phyloP scores from a whole-genome alignment of 2,329 filamentous ascomycete genomes.

The Cladosporium cucumerinum region DNA sequence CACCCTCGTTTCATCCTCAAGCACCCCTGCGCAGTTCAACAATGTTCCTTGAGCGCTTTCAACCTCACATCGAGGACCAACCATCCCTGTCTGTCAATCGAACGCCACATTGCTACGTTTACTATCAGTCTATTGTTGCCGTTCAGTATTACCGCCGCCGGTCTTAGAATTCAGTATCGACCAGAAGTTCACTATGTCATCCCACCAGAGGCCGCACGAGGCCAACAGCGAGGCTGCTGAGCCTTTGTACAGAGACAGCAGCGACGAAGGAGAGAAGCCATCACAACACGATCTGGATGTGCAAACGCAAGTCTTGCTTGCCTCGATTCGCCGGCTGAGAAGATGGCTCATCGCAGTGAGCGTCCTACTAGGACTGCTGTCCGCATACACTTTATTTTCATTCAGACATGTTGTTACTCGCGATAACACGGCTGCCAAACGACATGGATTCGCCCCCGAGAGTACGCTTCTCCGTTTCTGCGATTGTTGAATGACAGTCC shows the following conservation, averaged over 20 bases:
- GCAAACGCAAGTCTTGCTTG: not conserved
- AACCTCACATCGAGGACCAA: not conserved
- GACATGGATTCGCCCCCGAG: conserved; percentile 2
- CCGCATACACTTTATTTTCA: conserved; percentile 1
- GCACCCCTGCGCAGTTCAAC: not conserved
- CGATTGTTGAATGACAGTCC: not conserved
- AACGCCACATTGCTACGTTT: not conserved
- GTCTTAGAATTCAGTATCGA: not conserved
- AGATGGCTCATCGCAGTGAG: conserved; percentile 13
- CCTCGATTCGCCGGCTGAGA: conserved; percentile 5
- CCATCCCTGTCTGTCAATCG: not conserved
- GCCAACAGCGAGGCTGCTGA: conserved; percentile 2
- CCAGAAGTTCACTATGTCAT: not conserved
- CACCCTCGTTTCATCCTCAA: not conserved
- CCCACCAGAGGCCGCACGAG: not conserved
- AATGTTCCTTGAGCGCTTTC: not conserved
- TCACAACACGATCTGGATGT: not conserved
- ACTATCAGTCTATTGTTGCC: not conserved
- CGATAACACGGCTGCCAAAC: not conserved
- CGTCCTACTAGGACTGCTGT: not conserved
- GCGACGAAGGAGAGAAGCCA: conserved; percentile 4
- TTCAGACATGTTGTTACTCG: conserved; percentile 1
- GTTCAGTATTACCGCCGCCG: not conserved
- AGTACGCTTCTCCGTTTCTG: not conserved
- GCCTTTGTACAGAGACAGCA: conserved; percentile 12